Evolutionary conservation across 1,284 basidiomycete species (phyloP).

Genomic region (Golubevia sp.): DNA sequence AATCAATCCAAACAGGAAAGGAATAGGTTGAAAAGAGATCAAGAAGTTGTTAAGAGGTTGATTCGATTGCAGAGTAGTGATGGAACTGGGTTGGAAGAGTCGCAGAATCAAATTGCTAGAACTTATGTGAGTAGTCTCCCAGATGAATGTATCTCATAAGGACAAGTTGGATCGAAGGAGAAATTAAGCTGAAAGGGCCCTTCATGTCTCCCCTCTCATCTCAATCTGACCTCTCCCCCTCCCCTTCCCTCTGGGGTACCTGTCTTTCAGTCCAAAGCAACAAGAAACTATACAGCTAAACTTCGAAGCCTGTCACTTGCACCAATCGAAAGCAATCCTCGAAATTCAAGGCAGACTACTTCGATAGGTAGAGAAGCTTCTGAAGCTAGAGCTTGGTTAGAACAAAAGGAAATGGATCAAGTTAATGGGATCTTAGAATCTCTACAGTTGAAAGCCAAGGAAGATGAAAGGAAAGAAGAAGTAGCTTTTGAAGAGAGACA

Average conservation of each 20-base stretch:
- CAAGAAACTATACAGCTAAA: not conserved
- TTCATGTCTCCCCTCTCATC: too few species aligned
- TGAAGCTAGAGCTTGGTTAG: slow-evolving; percentile 5
- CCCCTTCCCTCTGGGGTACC: not conserved
- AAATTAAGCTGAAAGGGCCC: too few species aligned
- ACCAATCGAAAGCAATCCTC: slow-evolving; percentile 15
- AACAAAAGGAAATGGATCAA: slow-evolving; percentile 27
- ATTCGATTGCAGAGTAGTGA: not conserved
- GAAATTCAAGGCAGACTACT: slow-evolving; percentile 1
- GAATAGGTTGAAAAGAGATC: too few species aligned
- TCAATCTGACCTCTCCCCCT: not conserved
- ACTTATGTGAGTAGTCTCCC: not conserved
- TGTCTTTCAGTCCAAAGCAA: not conserved
- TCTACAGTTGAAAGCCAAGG: slow-evolving; percentile 33
- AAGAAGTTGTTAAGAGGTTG: not conserved
- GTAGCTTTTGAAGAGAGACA: slow-evolving; percentile 49
- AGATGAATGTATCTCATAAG: too few species aligned
- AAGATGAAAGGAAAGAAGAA: slow-evolving; percentile 33
- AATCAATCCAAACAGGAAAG: too few species aligned
- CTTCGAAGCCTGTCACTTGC: not conserved
- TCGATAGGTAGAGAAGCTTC: not conserved
- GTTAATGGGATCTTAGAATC: slow-evolving; percentile 31
- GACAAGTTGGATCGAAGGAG: too few species aligned
- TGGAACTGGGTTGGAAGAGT: slow-evolving; percentile 22
- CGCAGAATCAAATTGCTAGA: not conserved